Conservation (phyloP, 306 rosid species). For the Corylus americana region DNA sequence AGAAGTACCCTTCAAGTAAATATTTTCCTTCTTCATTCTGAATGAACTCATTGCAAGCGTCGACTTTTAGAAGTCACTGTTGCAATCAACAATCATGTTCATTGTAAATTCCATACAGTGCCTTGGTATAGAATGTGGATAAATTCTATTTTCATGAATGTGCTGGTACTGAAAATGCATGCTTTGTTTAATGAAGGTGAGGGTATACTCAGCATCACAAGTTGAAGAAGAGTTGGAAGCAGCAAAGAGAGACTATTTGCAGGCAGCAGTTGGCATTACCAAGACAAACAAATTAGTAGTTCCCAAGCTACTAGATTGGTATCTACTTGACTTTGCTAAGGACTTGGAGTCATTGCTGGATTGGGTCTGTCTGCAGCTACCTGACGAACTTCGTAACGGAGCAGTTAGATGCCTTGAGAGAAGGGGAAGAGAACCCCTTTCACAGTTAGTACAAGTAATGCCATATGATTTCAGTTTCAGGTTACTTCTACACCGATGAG, state of each 20-base stretch:
- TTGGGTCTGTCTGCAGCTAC: constrained; percentile 84
- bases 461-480: constrained; percentile 84
- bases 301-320: constrained; percentile 91
- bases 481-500: constrained; percentile 60
- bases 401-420: constrained; percentile 70
- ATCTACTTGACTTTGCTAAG: constrained; percentile 85
- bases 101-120: not conserved
- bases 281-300: constrained; percentile 56
- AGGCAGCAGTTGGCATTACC: constrained; percentile 73
- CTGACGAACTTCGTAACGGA: constrained; percentile 60
- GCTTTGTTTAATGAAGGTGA: constrained; percentile 58
- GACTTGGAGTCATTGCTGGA: constrained; percentile 77
- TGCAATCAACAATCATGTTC: not conserved
- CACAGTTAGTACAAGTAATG: constrained; percentile 63
- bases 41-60: not conserved
- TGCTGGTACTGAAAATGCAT: constrained; percentile 26
- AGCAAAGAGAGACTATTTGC: constrained; percentile 76
- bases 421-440: constrained; percentile 51
- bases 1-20: not conserved
- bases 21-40: not conserved
- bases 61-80: not conserved
- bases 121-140: not conserved
- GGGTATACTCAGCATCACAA: constrained; percentile 67
- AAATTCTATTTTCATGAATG: constrained; percentile 13
- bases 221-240: constrained; percentile 78